phyloP scores from a whole-genome alignment of 805 yeast species.

The Candida insectorum region DNA sequence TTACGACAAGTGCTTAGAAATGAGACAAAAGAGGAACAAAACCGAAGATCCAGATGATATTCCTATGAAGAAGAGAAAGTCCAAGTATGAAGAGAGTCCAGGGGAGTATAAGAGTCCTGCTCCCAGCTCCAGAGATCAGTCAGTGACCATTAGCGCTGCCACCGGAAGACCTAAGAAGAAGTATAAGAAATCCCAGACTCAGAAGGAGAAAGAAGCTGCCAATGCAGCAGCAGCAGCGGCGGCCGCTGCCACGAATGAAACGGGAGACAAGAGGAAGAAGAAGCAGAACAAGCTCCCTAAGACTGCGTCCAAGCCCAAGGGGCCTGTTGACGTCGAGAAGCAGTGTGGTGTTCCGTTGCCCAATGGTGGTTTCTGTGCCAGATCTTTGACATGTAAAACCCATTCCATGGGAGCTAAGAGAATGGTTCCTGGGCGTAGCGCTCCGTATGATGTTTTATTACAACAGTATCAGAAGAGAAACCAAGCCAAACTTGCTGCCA shows the following conservation, averaged over 20 bases:
- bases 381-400: slow-evolving; percentile 94
- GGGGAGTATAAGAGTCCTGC: slow-evolving; percentile 24
- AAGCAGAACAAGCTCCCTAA: slow-evolving; percentile 36
- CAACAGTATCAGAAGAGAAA: slow-evolving; percentile 90
- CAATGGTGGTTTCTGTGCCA: slow-evolving; percentile 92
- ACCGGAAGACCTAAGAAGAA: slow-evolving; percentile 36
- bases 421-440: slow-evolving; percentile 89
- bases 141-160: slow-evolving; percentile 13
- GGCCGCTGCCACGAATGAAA: slow-evolving; percentile 22
- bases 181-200: slow-evolving; percentile 41
- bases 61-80: slow-evolving; percentile 24
- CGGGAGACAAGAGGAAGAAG: slow-evolving; percentile 13
- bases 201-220: slow-evolving; percentile 45
- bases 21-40: slow-evolving; percentile 33
- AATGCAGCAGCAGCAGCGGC: slow-evolving; percentile 45
- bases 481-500: slow-evolving; percentile 85
- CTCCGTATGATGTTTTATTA: slow-evolving; percentile 83
- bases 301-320: slow-evolving; percentile 56
- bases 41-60: slow-evolving; percentile 10
- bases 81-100: slow-evolving; percentile 18
- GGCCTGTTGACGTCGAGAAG: slow-evolving; percentile 85
- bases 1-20: slow-evolving; percentile 33
- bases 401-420: slow-evolving; percentile 99
- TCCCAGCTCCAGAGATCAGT: slow-evolving; percentile 32
- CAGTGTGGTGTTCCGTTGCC: slow-evolving; percentile 97